A percentile compares a stretch with the other conserved stretches of the same genome.
Conservation (phyloP, 2,329 filamentous ascomycete species). For the Fonsecaea multimorphosa region DNA sequence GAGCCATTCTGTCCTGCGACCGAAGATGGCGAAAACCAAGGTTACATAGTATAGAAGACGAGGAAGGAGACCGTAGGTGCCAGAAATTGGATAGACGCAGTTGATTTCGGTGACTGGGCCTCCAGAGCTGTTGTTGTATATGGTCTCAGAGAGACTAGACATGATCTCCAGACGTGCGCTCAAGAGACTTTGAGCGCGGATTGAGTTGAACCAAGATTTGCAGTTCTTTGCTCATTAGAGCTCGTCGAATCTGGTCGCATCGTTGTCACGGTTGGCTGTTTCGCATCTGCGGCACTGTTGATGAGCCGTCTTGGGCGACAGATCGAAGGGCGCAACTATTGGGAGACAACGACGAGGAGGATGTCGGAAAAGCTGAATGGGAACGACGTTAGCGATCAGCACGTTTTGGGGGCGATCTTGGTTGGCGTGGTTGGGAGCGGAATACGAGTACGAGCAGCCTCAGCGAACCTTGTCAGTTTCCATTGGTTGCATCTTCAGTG, state of each 20-base stretch:
- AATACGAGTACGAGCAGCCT: slow-evolving; percentile 20
- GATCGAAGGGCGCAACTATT: background rate
- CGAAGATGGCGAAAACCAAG: slow-evolving; percentile 42
- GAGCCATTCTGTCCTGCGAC: slow-evolving; percentile 41
- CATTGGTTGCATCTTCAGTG: background rate
- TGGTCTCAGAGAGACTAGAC: slow-evolving; percentile 24
- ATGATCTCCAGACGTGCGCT: slow-evolving; percentile 13
- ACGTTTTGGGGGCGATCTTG: background rate
- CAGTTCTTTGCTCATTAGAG: background rate
- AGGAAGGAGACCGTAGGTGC: slow-evolving; percentile 41
- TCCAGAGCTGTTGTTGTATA: slow-evolving; percentile 13
- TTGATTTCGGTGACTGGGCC: slow-evolving; percentile 25
- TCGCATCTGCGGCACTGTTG: background rate
- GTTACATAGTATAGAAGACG: slow-evolving; percentile 42
- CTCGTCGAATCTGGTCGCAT: background rate
- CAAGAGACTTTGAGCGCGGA: background rate
- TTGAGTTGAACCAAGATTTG: background rate
- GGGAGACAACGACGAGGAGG: background rate
- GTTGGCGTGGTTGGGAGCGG: background rate
- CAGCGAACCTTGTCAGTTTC: background rate
- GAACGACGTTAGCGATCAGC: too few species aligned
- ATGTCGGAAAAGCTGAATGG: too few species aligned
- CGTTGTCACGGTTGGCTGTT: background rate
- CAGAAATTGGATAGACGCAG: slow-evolving; percentile 40
- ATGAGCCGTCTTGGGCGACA: background rate